Base-by-base conservation (phyloP, 148 eudicot genomes). In the Nepenthes gracilis region DNA sequence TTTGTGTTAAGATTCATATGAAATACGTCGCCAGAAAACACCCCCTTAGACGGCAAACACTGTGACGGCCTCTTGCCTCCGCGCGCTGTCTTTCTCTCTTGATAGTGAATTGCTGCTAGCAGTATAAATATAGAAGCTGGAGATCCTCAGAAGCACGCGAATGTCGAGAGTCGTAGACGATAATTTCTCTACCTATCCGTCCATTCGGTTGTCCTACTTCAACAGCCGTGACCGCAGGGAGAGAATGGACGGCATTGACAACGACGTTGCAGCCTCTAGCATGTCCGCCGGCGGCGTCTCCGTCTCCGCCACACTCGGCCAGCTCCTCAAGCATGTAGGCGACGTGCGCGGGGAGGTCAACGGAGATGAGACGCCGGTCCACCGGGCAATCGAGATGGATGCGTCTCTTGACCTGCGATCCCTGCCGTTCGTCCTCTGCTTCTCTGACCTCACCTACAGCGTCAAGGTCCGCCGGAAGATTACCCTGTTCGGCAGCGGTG, bases 361-460 rank as follows among this genome's bases (percentile, higher is more conserved):
- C 33, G 95, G 91, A 1, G 91, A 90, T 37, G 85, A 84, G 47
- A 84, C 97, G 0, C 97, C 95, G 4, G 77, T 75, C 1, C 97
- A 91, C 63, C 83, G 78, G 35, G 76, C 73, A 0, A 68, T 87
- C 35, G 76, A 79, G 0, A 5, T 81, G 64, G 68, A 61, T 33
- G 43, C 51, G 35, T 13, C 61, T n/a, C 12, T 58, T 1, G 81
- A 74, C 61, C 72, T 88, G 9, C 80, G 77, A 4, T 62, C 96
- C 0, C 70, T 88, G 2, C 94, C 90, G 1, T 78, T 78, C 13
- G 70, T 78, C 7, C 73, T 78, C 7, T 53, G 69, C 13, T 78
- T 78, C 33, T 37, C 75, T 0, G 58, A 74, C 23, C 75, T 78
- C 9, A 78, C 81, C 1, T 78, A 74, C 54, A 74, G 51, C 43